Conservation (phyloP, 164 flowering plant genomes). For the Piper longum region DNA sequence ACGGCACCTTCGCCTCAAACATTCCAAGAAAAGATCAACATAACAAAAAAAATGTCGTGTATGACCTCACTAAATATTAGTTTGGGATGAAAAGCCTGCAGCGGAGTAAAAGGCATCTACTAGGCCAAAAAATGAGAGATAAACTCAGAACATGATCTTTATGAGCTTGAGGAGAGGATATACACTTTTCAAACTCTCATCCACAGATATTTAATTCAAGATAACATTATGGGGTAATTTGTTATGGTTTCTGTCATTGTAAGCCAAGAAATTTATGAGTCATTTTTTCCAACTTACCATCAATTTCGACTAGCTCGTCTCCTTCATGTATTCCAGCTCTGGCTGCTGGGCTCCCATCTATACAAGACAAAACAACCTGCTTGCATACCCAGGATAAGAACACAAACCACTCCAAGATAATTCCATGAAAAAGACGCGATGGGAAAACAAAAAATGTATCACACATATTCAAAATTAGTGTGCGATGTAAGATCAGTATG, state of each 20-base stretch:
- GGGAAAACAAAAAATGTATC: too few species aligned
- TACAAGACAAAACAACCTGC: conserved; percentile 79
- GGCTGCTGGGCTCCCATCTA: conserved; percentile 88
- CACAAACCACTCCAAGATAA: not conserved
- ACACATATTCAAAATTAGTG: too few species aligned
- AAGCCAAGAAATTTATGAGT: not conserved
- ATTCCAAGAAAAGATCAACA: too few species aligned
- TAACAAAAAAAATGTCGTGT: too few species aligned
- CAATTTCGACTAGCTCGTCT: conserved; percentile 77
- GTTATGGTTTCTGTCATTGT: not conserved
- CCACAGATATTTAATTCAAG: not conserved
- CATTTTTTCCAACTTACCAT: conserved; percentile 33
- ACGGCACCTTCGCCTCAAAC: too few species aligned
- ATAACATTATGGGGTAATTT: not conserved
- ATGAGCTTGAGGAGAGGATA: not conserved
- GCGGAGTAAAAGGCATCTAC: too few species aligned
- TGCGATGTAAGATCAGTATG: too few species aligned
- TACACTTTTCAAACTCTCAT: not conserved
- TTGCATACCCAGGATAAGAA: not conserved
- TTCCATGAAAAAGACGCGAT: not conserved
- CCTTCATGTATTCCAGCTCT: conserved; percentile 96
- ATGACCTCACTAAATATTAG: too few species aligned
- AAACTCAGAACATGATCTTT: too few species aligned
- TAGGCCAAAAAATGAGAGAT: too few species aligned
- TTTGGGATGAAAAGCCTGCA: too few species aligned